Conservation (phyloP, 2,329 filamentous ascomycete species). For the Arthrobotrys entomopaga region DNA sequence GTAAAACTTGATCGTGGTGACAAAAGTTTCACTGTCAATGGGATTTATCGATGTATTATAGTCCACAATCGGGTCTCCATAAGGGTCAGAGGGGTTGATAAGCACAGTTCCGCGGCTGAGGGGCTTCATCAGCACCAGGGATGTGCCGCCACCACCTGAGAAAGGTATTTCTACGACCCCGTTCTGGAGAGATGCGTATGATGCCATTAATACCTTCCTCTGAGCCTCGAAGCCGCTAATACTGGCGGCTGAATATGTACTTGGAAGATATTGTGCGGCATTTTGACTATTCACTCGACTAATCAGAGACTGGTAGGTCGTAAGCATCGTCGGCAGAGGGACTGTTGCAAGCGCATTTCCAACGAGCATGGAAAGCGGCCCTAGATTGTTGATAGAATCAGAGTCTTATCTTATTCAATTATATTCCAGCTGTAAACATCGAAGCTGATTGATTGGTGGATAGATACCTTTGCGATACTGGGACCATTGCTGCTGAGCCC, state of each 20-base stretch:
- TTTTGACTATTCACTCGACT: conserved; percentile 59
- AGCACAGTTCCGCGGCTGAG: conserved; percentile 63
- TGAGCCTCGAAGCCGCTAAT: conserved; percentile 62
- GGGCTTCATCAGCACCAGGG: conserved; percentile 62
- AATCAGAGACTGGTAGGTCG: conserved; percentile 36
- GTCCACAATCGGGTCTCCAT: conserved; percentile 62
- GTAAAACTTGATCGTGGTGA: conserved; percentile 61
- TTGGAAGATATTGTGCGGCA: conserved; percentile 61
- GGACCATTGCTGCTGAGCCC: conserved; percentile 49
- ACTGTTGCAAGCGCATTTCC: conserved; percentile 62
- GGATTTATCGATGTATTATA: conserved; percentile 63
- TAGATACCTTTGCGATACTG: conserved; percentile 46
- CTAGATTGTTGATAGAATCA: conserved; percentile 18
- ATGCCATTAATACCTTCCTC: conserved; percentile 60
- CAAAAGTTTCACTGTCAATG: conserved; percentile 61
- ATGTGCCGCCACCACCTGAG: conserved; percentile 54
- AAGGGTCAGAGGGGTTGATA: conserved; percentile 62
- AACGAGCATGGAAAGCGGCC: conserved; percentile 61
- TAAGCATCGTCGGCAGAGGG: conserved; percentile 61
- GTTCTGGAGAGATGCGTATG: conserved; percentile 59
- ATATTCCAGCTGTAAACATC: neutral
- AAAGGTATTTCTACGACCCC: conserved; percentile 58
- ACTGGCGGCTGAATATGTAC: conserved; percentile 61
- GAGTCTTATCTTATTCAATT: neutral
- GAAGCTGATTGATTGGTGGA: neutral